Percentiles rank a stretch among this genome's conserved stretches.
phyloP scores from a whole-genome alignment of 2,329 filamentous ascomycete species.

The Cyphellophora europaea region DNA sequence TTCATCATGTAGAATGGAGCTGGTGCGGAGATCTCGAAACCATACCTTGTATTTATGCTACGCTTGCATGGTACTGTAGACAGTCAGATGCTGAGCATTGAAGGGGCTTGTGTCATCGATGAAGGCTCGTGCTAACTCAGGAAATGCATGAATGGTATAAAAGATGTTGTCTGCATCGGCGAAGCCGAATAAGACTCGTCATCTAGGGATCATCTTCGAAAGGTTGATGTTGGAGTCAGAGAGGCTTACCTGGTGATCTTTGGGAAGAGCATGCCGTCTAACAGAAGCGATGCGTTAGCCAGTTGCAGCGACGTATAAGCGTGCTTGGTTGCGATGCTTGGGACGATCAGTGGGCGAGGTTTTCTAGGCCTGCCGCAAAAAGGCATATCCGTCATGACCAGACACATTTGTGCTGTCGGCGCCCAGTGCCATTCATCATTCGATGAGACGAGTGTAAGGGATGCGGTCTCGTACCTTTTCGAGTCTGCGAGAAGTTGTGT shows the following conservation, averaged over 20 bases:
- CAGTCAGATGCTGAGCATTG: neutral
- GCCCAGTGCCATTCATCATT: slow-evolving; percentile 97
- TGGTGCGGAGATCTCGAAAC: slow-evolving; percentile 2
- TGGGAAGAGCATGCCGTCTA: no score
- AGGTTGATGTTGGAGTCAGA: no score
- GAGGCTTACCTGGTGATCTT: no score
- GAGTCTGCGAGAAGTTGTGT: neutral
- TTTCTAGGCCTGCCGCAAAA: slow-evolving; percentile 98
- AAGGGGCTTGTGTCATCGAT: neutral
- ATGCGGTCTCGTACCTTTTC: slow-evolving; percentile 1
- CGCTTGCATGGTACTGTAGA: neutral
- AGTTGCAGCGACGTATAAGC: no score
- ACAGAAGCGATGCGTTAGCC: no score
- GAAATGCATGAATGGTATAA: slow-evolving; percentile 53
- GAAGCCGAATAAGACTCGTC: slow-evolving; percentile 56
- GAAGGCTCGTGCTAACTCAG: no score
- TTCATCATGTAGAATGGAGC: slow-evolving; percentile 60
- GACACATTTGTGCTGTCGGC: slow-evolving; percentile 57
- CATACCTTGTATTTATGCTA: neutral
- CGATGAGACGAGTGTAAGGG: slow-evolving; percentile 8
- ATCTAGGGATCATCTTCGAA: slow-evolving; percentile 47
- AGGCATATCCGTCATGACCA: slow-evolving; percentile 76
- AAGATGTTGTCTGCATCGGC: slow-evolving; percentile 50
- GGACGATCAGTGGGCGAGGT: slow-evolving; percentile 85
- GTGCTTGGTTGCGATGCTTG: slow-evolving; percentile 1